Percentiles rank a stretch among this genome's conserved stretches.
Conservation (phyloP, 139 green algal species). For the Chlorella sp. region DNA sequence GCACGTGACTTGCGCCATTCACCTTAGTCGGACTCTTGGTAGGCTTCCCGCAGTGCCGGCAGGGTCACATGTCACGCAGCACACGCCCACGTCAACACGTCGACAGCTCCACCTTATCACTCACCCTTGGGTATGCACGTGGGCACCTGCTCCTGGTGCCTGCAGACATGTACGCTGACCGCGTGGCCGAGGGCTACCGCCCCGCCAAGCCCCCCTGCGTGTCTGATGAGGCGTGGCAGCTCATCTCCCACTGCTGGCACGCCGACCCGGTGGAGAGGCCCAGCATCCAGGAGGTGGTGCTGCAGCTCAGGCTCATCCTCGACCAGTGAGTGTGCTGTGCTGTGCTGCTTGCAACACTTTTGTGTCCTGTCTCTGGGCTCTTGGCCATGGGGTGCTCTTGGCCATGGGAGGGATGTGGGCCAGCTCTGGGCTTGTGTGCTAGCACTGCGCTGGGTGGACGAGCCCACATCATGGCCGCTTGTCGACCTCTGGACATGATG, state of each 20-base stretch:
- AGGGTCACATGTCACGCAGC: background rate
- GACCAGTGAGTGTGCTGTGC: too few species aligned
- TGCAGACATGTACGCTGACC: constrained; percentile 16
- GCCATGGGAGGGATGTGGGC: too few species aligned
- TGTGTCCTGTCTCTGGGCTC: too few species aligned
- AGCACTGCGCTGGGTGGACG: too few species aligned
- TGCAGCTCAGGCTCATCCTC: constrained; percentile 5
- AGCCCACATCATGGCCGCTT: too few species aligned
- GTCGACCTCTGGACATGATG: too few species aligned
- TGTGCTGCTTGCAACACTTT: too few species aligned
- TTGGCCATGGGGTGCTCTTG: too few species aligned
- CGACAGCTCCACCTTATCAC: too few species aligned
- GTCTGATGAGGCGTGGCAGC: constrained; percentile 13
- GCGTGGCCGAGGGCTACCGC: constrained; percentile 28
- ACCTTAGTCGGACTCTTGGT: background rate
- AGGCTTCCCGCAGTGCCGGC: background rate
- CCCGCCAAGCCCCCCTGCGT: constrained; percentile 15
- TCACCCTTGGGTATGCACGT: too few species aligned
- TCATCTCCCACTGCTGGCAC: constrained; percentile 25
- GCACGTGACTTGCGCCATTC: background rate
- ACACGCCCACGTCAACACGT: too few species aligned
- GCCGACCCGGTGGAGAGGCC: constrained; percentile 16
- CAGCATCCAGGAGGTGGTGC: constrained; percentile 20
- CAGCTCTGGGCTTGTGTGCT: too few species aligned
- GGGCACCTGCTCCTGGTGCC: background rate